These are phyloP conservation scores for Croton laevigatus DNA, from an alignment of 441 rosid species.

Conservation along the genomic window DNA sequence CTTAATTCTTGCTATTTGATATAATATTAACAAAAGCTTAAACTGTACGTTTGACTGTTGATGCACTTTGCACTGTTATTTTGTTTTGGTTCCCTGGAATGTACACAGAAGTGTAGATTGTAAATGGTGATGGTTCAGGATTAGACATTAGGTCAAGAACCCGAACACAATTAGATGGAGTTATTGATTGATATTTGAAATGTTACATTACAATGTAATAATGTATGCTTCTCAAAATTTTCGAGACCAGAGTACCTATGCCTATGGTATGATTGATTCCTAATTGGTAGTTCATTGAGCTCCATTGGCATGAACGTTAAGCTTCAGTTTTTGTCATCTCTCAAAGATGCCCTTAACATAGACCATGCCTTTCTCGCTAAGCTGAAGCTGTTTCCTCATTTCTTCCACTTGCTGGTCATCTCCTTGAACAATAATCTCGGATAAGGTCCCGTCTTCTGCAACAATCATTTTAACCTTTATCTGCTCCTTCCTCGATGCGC, in stretches of 20 bases:
- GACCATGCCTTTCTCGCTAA: constrained; percentile 90
- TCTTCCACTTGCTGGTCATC: constrained; percentile 89
- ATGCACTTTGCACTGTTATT: neutral
- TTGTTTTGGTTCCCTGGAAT: neutral
- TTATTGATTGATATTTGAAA: neutral
- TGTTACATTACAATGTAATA: neutral
- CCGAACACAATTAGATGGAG: neutral
- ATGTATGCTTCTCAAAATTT: neutral
- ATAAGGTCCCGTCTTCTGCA: constrained; percentile 46
- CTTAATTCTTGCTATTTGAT: too few relatives aligned
- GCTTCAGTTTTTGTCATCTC: constrained; percentile 39
- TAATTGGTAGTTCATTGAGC: neutral
- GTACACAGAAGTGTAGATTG: neutral
- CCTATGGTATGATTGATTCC: neutral
- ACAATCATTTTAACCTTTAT: constrained; percentile 77
- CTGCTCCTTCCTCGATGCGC: constrained; percentile 69
- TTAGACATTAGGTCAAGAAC: neutral
- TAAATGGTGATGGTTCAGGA: neutral
- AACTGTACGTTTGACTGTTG: too few relatives aligned
- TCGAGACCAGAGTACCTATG: neutral
- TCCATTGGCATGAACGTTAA: neutral
- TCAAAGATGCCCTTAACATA: constrained; percentile 82
- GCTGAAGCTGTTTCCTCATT: constrained; percentile 78
- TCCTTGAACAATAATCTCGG: constrained; percentile 79
- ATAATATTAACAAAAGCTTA: too few relatives aligned